Base-by-base conservation (phyloP, 441 rosid species). In the Iberis amara region DNA sequence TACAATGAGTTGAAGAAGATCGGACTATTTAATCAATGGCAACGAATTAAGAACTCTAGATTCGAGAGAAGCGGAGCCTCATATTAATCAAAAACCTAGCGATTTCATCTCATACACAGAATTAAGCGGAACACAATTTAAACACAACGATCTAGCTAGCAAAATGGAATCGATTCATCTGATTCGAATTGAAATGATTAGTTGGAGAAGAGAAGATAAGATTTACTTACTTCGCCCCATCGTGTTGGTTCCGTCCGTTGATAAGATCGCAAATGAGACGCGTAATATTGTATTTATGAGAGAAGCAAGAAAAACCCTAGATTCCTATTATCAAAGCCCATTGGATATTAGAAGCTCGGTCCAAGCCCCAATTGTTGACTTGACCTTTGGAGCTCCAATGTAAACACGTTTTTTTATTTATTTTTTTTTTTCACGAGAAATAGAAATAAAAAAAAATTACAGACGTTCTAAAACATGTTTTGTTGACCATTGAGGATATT, bases 191-290 rank as follows among this genome's bases (percentile, higher is more conserved):
- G 44, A 24, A 47, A 38, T n/a, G 39, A 40, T 49, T n/a, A 30
- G 3, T 18, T 18, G 21, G n/a, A n/a, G n/a, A 36, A 31, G 37
- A 10, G 43, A 52, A 11, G 59, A 56, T 5, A 26, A 7, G 46
- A 18, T 18, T 18, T 1, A 59, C 63, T 59, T 59, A 59, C 63
- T 58, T 15, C 62, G 18, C 8, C 62, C 62, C 62, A 58, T 58
- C 0, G 37, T 21, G 47, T 4, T 47, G 47, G 55, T 18, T 18
- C 21, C 21, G 21, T 18, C 3, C 21, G 21, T 18, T 18, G 21
- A 18, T 18, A 18, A 3, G 3, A 18, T 18, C 21, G 21, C 21
- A 58, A 33, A 39, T 2, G 52, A 4, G 52, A 31, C 4, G 43
- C 44, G 14, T 23, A 5, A 39, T 14, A 39, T 14, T 27, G 8